Base-by-base conservation (phyloP, 2,329 filamentous ascomycete genomes). In the Plectosphaerella plurivora region DNA sequence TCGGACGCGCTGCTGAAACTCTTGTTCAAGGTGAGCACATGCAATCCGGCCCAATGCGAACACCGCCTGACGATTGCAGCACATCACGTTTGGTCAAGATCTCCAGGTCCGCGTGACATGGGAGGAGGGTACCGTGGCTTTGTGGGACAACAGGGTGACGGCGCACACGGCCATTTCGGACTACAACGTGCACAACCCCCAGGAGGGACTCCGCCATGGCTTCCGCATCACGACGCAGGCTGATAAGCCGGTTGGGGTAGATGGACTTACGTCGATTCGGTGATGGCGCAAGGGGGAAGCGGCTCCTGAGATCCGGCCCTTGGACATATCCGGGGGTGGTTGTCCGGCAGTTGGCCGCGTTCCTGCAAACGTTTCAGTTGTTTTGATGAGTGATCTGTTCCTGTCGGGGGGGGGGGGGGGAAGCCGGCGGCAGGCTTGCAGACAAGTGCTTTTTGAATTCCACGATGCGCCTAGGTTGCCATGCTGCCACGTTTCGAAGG, bases 1-100 rank as follows among this genome's bases (percentile, higher is more conserved):
- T 90, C 86, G 2, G 91, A 95, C 57, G 78, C 78, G 47, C 73
- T 91, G 10, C 77, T 91, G 51, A 84, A 88, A 63, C 88, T 92
- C 68, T 73, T 91, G 7, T 91, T 75, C 58, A 69, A 75, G 53
- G 65, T 67, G 53, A 3, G 58, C 1, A 20, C 28, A 9, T 44
- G 20, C 11, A 36, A 20, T 2, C 18, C 6, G 3, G 15, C 2
- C 1, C 20, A 18, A 12, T 16, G 3, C 7, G 16, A 33, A 5
- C 22, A 14, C 33, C 45, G 39, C 12, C 44, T 39, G n/a, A 36
- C 18, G 14, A 39, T 37, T 37, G 3, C 20, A 68, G 61, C 77
- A 80, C 56, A 71, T 80, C 15, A 70, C 72, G 1, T 68, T 67
- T 46, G 75, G 75, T 28, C 85, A 87, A 42, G 88, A 91, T 65